Evolutionary conservation across 768 basidiomycete genomes (phyloP), one percentile per base, ranked within the genome.

Genomic region (Kwoniella dendrophila): DNA sequence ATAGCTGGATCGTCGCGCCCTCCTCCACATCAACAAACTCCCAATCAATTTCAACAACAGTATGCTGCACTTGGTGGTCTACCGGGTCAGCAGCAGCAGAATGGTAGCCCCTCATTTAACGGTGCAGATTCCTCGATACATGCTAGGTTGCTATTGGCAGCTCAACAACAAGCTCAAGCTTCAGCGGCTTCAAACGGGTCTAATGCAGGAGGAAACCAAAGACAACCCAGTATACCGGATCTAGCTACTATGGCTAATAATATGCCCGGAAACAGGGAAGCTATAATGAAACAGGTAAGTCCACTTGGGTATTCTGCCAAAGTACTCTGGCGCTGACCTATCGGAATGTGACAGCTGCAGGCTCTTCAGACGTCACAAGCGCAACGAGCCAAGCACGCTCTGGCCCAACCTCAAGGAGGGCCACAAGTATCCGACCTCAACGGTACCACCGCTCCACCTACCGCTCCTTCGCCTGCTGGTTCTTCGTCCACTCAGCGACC

Each of bases 281-380:
- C 69, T 11, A 67, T 73, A 30, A 59, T 73, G 61, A 70, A 66
- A 51, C 71, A 73, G 64, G 68, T 73, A 26, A 62, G 68, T 64
- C 24, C 36, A 29, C 30, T 44, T 22, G 20, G 49, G 7, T 18
- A 7, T 1, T 33, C 30, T 47, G 22, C 11, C 27, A n/a, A 2
- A 49, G n/a, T 32, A 6, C 10, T 33, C n/a, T n/a, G n/a, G n/a
- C n/a, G n/a, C n/a, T 56, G 50, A n/a, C 33, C 7, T 18, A 41
- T 26, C 48, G 56, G 30, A 48, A 40, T 38, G 3, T 18, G 2
- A 1, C 32, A 71, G 71, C 50, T 72, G 18, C 68, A 69, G 26
- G 68, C 66, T 14, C 58, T 73, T 30, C 69, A 64, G 55, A 57
- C 52, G 4, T 62, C 68, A 5, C 64, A 66, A 30, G 49, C 54